Conservation (phyloP, 2,329 filamentous ascomycete genomes). For the Aspergillus sergii region DNA sequence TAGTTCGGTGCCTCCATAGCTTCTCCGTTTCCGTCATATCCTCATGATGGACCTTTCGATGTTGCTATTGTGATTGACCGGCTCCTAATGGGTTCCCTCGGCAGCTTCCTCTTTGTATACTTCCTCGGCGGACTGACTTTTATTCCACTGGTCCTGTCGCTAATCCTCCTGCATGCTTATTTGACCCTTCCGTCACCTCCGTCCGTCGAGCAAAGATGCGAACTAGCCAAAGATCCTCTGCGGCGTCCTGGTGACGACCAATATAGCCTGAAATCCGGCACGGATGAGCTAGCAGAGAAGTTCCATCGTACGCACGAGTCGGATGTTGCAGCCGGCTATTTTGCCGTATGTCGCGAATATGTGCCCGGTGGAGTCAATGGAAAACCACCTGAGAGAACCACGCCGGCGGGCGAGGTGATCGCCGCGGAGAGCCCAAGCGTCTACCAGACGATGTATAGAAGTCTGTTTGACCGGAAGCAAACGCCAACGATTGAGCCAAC, state of each 20-base stretch:
- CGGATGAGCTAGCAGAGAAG: constrained; percentile 62
- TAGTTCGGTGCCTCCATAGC: background rate
- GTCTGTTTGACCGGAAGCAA: constrained; percentile 83
- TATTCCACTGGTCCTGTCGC: constrained; percentile 68
- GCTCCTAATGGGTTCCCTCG: constrained; percentile 48
- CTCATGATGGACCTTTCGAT: constrained; percentile 34
- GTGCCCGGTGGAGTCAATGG: constrained; percentile 89
- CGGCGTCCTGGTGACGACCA: constrained; percentile 67
- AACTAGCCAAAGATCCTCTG: constrained; percentile 37
- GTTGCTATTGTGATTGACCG: constrained; percentile 32
- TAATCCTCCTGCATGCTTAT: constrained; percentile 68
- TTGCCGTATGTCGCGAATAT: constrained; percentile 93
- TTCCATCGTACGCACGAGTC: constrained; percentile 65
- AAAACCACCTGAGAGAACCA: constrained; percentile 84
- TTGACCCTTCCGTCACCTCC: constrained; percentile 60
- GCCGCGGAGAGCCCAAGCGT: constrained; percentile 85
- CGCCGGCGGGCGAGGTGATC: constrained; percentile 76
- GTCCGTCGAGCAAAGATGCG: constrained; percentile 34
- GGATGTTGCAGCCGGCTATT: constrained; percentile 87
- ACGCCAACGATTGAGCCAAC: constrained; percentile 56
- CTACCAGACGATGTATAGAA: constrained; percentile 97
- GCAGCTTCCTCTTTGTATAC: constrained; percentile 72
- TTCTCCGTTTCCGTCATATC: constrained; percentile 7
- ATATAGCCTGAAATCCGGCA: constrained; percentile 63
- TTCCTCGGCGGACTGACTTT: constrained; percentile 86